Conservation (phyloP, 768 basidiomycete genomes). For the Phanerodontia chrysosporium region DNA sequence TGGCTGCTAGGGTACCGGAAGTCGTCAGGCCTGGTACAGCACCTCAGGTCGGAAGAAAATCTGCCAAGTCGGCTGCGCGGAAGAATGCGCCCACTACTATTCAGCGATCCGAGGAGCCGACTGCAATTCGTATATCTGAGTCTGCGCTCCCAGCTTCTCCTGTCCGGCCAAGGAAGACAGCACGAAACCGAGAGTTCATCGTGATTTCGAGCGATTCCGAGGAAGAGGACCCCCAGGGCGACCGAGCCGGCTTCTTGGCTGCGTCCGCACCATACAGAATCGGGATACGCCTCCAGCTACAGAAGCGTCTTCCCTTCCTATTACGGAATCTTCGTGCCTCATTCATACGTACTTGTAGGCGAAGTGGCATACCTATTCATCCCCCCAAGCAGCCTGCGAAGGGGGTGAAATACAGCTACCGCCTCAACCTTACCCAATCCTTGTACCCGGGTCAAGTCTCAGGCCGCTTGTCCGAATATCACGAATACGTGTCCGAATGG, state of each 20-base stretch:
- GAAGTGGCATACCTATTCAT: constrained; percentile 31
- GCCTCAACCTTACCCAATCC: constrained; percentile 12
- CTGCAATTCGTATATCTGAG: neutral
- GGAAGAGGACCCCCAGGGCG: constrained; percentile 4
- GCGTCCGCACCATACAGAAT: constrained; percentile 11
- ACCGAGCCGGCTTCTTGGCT: constrained; percentile 11
- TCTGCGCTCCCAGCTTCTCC: neutral
- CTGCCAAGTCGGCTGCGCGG: neutral
- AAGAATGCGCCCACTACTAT: too few species aligned
- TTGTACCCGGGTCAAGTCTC: neutral
- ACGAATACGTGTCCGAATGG: constrained; percentile 27
- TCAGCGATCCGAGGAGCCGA: neutral
- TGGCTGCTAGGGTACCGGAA: neutral
- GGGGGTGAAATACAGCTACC: constrained; percentile 8
- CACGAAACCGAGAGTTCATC: constrained; percentile 3
- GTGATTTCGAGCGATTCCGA: constrained; percentile 7
- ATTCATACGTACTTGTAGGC: constrained; percentile 41
- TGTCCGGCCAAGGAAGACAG: neutral
- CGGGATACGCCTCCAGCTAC: neutral
- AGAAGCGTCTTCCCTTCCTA: constrained; percentile 47
- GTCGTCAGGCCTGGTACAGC: neutral
- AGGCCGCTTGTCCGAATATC: constrained; percentile 10
- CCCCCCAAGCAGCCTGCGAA: neutral
- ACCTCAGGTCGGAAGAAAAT: neutral
- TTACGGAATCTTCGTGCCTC: constrained; percentile 45